Evolutionary conservation across 2,329 filamentous ascomycete species (phyloP), one percentile per base, ranked within the genome.

Genomic region (Zasmidium citrigriseum): DNA sequence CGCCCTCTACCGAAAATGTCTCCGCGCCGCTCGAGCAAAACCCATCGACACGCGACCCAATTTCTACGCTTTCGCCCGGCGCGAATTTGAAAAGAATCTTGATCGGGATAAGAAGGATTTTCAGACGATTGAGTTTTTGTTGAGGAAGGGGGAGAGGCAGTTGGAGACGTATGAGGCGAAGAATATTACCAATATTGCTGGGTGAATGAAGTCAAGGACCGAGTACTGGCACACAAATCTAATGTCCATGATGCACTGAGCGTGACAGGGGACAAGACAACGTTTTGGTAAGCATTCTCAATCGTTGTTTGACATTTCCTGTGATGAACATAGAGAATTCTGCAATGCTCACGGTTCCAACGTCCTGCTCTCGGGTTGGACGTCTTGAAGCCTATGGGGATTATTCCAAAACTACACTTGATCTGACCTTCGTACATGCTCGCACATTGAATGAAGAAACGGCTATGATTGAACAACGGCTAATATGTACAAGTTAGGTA

Each of bases 81-180:
- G 80, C 24, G 91, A 97, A 71, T 98, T 99, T 70, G 80, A 86
- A 41, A 89, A 89, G 71, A 82, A 90, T 70, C 71, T 85, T 12
- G 71, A 74, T 9, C 74, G 96, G 55, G 87, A 89, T 73, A 95
- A 91, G 76, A 91, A 90, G 67, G 91, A 96, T 70, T 96, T 96
- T 75, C 81, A 82, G 16, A 88, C 91, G 4, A 88, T 97, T 57
- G 93, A 97, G 74, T 95, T 91, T 73, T 78, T 96, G 29, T 72
- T 97, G 52, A 84, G 93, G 60, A 93, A 91, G 73, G 93, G 93
- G 21, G 83, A 85, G 44, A 84, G 90, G 46, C 91, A 96, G 72
- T 79, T 97, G 18, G 91, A 96, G 63, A 83, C 87, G 47, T 95
- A 95, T 75, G 85, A 88, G n/a, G 85, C 88, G 4, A 86, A 89